Evolutionary conservation across 257 asterid species (phyloP).

Genomic region (Solanum peruvianum): DNA sequence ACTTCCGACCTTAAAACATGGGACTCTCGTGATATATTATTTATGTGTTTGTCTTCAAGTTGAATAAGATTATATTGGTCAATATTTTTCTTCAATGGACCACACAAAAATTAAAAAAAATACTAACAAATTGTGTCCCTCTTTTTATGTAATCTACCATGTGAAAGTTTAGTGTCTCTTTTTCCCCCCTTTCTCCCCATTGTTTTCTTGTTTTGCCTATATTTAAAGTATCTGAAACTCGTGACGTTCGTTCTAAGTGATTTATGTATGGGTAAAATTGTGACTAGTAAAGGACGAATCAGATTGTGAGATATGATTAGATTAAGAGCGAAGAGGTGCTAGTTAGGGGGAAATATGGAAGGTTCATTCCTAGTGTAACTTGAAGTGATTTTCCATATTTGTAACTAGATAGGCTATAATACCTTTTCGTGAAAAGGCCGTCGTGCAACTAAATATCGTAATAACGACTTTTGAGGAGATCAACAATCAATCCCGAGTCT

Average conservation of each 20-base stretch:
- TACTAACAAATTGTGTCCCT: neutral
- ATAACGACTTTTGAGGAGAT: neutral
- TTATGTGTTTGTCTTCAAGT: neutral
- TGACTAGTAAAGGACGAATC: neutral
- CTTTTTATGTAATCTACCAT: neutral
- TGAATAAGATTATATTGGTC: neutral
- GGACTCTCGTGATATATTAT: conserved; percentile 4
- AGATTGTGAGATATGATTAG: neutral
- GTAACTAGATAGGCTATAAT: neutral
- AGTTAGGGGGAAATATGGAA: neutral
- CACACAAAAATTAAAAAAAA: neutral
- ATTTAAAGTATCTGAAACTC: neutral
- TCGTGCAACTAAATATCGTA: neutral
- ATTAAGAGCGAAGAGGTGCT: neutral
- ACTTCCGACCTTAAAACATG: neutral
- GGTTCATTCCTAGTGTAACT: neutral
- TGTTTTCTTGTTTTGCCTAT: neutral
- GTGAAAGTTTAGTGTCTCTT: neutral
- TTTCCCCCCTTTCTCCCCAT: neutral
- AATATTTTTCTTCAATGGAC: neutral
- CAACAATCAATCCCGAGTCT: neutral
- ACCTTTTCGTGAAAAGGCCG: neutral
- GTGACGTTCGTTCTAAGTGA: neutral
- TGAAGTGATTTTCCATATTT: neutral
- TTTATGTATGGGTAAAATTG: too few relatives aligned